Conservation (phyloP, 2,329 filamentous ascomycete species). For the Sporothrix sp. region DNA sequence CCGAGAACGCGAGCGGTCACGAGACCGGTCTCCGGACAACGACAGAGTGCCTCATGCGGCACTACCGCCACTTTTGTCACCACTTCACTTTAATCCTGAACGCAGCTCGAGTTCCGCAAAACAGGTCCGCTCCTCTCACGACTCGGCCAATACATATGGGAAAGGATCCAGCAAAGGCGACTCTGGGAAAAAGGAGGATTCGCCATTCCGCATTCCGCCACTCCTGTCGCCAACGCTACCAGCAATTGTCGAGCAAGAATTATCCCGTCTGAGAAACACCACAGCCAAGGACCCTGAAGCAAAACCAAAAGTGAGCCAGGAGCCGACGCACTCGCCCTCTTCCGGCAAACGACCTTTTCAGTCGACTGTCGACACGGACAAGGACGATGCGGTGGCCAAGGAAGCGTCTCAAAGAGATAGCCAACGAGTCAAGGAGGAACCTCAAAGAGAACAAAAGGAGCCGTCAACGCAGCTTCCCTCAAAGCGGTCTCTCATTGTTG, state of each 20-base stretch:
- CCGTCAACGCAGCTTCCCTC: not conserved
- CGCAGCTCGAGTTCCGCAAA: constrained; percentile 16
- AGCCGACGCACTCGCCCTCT: constrained; percentile 26
- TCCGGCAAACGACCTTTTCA: constrained; percentile 29
- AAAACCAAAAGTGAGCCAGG: constrained; percentile 19
- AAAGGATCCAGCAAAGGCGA: constrained; percentile 5
- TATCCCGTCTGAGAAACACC: constrained; percentile 29
- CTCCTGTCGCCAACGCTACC: constrained; percentile 49
- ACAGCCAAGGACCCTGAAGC: constrained; percentile 18
- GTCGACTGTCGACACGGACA: not conserved
- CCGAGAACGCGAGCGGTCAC: constrained; percentile 4
- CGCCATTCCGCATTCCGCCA: constrained; percentile 33
- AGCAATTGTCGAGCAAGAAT: constrained; percentile 38
- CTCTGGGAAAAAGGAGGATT: constrained; percentile 30
- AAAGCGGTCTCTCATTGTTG: constrained; percentile 30
- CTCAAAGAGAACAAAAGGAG: not conserved
- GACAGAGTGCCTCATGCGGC: constrained; percentile 30
- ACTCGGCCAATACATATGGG: constrained; percentile 8
- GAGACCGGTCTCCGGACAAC: constrained; percentile 28
- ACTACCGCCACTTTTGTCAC: constrained; percentile 45
- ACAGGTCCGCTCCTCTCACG: not conserved
- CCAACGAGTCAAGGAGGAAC: constrained; percentile 17
- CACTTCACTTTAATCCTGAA: constrained; percentile 32
- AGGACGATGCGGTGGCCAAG: not conserved
- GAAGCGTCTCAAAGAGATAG: constrained; percentile 9